A percentile compares a stretch with the other conserved stretches of the same genome.
phyloP scores from a whole-genome alignment of 441 rosid genomes.

The Populus trichocarpa region DNA sequence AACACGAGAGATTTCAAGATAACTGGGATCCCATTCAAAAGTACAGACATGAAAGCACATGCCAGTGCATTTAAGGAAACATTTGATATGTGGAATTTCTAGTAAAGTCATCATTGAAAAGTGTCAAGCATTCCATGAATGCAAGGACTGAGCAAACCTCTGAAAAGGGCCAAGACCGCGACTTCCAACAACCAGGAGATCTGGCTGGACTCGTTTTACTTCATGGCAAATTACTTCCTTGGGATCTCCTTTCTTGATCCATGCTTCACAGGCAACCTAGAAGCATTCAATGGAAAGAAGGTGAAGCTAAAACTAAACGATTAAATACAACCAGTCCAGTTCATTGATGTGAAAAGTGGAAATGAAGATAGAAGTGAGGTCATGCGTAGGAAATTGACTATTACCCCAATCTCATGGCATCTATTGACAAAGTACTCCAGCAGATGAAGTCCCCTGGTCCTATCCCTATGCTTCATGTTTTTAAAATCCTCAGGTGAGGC shows the following conservation, averaged over 20 bases:
- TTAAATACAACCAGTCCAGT: not conserved
- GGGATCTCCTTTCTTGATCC: constrained; percentile 90
- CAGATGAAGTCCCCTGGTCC: constrained; percentile 69
- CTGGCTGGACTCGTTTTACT: constrained; percentile 77
- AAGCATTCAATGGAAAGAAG: not conserved
- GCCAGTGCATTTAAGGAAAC: not conserved
- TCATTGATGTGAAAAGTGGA: not conserved
- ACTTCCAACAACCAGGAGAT: constrained; percentile 83
- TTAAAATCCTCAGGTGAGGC: constrained; percentile 88
- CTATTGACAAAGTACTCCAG: constrained; percentile 75
- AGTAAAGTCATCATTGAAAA: not conserved
- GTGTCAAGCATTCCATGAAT: not conserved
- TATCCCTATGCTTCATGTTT: constrained; percentile 49
- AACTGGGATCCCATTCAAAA: not conserved
- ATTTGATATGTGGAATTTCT: not conserved
- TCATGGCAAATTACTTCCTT: constrained; percentile 83
- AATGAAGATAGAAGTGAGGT: not conserved
- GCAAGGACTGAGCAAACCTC: constrained; percentile 42
- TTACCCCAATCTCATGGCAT: constrained; percentile 86
- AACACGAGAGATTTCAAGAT: not conserved
- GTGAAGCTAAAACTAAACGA: not conserved
- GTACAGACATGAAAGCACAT: not conserved
- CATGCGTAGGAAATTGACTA: not conserved
- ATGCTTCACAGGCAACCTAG: constrained; percentile 80
- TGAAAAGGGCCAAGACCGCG: constrained; percentile 94